Evolutionary conservation across 192 early-diverging fungal species (phyloP), one percentile per base, ranked within the genome.

Genomic region (Rhizophagus clarus): DNA sequence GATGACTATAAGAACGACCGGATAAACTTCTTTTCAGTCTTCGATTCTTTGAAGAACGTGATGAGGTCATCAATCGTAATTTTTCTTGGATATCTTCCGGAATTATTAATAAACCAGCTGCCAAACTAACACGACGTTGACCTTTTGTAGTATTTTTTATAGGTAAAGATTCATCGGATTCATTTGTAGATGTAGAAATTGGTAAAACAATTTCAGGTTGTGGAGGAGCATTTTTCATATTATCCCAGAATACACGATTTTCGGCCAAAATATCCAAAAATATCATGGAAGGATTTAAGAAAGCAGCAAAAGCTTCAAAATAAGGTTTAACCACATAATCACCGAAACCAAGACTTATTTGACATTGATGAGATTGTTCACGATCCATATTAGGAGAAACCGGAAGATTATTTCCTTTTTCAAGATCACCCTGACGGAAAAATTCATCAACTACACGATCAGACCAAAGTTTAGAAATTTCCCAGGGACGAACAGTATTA

Each of bases 381-480:
- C 94, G 89, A 84, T 97, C 96, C 96, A 97, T 97, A 81, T 93
- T 94, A 14, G 97, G 96, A 0, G 95, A 95, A 9, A 97, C 85
- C 0, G 94, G 95, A 34, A 98, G 80, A 69, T 85, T 83, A 32
- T 93, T 88, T 11, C 83, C 45, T 82, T 93, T 93, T 80, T 98
- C 97, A 51, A 91, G 75, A 42, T 98, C 96, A 20, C 96, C 96
- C 72, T 98, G 97, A 56, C 87, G 73, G 79, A 95, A 95, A 67
- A 96, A 98, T 81, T 98, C 97, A 73, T 89, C 82, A 6, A 95
- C 92, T 11, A 98, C 93, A 67, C 94, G 80, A 84, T 95, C 93
- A 0, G 96, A 95, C 97, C 97, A 98, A 64, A 87, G 90, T 80
- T 95, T 93, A 85, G 95, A 97, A 75, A 96, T 89, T 0, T 82